Base-by-base conservation (phyloP, 2,329 filamentous ascomycete genomes). In the Mycocentrospora acerina region DNA sequence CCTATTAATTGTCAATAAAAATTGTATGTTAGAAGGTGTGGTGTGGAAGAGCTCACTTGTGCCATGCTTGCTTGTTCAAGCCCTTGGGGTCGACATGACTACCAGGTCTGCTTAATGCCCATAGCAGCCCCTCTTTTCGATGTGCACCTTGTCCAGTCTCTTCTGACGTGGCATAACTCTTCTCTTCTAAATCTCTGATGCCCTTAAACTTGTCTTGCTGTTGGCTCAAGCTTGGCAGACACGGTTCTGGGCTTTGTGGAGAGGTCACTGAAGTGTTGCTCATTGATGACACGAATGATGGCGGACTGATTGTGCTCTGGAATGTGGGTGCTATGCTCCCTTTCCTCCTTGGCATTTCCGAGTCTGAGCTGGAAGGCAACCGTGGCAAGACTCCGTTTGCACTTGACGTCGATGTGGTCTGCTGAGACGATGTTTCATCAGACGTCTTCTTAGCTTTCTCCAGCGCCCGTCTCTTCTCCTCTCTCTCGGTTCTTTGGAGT, bases 41-140 rank as follows among this genome's bases (percentile, higher is more conserved):
- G 4, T 3, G 7, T 3, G 3, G 2, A 28, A 24, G 6, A 11
- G 79, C 86, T 72, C 75, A 95, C 88, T 98, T 98, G 68, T 98
- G 93, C 93, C 93, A 98, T 34, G 89, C 90, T 68, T 95, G 90
- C 66, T 97, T 96, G 62, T 96, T 97, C 55, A 98, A 75, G 13
- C 89, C 90, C 55, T 93, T 89, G 8, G 93, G 93, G 65, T 98
- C 94, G 18, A 93, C 90, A 66, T 98, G 93, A 40, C 89, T 91
- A 13, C 90, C 90, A 3, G 91, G 91, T 48, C 89, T 82, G 61
- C 91, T 97, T 29, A 97, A 73, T 17, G 94, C 90, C 93, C 93
- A 98, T 7, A 98, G 70, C 8, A 98, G 75, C 5, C 93, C 94
- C 71, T 98, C 93, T 64, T 97, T 98, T 29, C 88, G 81, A 53